A percentile compares a stretch with the other conserved stretches of the same genome.
These are phyloP conservation scores for Saussurea involucrata DNA, from an alignment of 129 eudicot genomes.

Conservation along the genomic window DNA sequence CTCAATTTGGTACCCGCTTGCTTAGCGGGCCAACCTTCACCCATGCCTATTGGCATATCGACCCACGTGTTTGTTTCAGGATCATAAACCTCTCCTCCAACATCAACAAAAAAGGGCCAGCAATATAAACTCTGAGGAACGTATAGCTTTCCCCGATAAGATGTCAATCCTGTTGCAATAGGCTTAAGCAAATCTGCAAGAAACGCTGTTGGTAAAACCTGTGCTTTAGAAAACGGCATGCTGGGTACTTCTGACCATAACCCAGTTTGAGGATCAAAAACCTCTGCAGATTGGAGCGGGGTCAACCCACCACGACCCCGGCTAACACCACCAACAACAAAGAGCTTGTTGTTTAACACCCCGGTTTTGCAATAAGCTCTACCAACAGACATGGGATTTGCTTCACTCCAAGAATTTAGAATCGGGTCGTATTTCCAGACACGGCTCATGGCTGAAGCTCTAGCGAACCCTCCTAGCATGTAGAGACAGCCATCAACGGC, in stretches of 20 bases:
- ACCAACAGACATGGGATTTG: slow-evolving; percentile 62
- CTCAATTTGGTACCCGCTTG: slow-evolving; percentile 98
- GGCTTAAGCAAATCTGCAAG: slow-evolving; percentile 94
- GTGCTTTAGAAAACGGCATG: slow-evolving; percentile 99
- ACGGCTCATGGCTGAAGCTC: slow-evolving; percentile 62
- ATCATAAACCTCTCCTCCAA: slow-evolving; percentile 97
- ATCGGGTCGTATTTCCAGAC: slow-evolving; percentile 89
- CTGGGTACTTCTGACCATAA: slow-evolving; percentile 80
- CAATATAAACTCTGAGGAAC: slow-evolving; percentile 95
- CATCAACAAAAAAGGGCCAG: slow-evolving; percentile 99
- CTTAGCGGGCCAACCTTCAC: slow-evolving; percentile 99
- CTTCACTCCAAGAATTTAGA: slow-evolving; percentile 74
- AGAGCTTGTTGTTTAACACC: slow-evolving; percentile 77
- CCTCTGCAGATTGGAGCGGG: slow-evolving; percentile 96
- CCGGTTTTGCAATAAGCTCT: slow-evolving; percentile 94
- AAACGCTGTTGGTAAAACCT: slow-evolving; percentile 87
- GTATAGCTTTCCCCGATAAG: slow-evolving; percentile 80
- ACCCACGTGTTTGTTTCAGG: slow-evolving; percentile 80
- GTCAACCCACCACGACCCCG: slow-evolving; percentile 68
- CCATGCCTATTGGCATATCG: slow-evolving; percentile 98
- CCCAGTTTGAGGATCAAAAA: slow-evolving; percentile 73
- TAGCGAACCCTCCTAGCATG: slow-evolving; percentile 78
- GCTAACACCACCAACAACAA: slow-evolving; percentile 96
- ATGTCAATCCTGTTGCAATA: slow-evolving; percentile 92
- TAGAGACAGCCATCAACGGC: slow-evolving; percentile 83